Evolutionary conservation across 176 grass and related monocot species (phyloP), one percentile per base, ranked within the genome.

Genomic region (Juncus inflexus): DNA sequence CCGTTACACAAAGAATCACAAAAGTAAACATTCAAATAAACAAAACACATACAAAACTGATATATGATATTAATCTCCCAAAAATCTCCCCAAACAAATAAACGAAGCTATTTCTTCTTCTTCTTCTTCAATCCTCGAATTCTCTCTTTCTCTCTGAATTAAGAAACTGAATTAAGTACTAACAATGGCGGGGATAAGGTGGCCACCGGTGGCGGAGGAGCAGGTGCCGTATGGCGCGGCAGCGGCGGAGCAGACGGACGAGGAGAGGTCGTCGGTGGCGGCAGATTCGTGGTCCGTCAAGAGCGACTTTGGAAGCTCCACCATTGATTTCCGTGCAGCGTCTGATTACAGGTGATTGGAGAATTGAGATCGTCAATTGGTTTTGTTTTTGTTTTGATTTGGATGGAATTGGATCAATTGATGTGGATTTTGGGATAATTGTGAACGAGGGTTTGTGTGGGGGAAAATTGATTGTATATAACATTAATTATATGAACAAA

Each of bases 281-380:
- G 94, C 94, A 11, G 94, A 99, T 57, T 99, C 94, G 7, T 99
- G 94, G 94, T 99, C 94, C 12, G 80, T 99, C 71, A 80, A 86
- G 68, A 99, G 94, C 83, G 94, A 99, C 58, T 99, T 91, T 63
- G 75, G 80, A 42, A 96, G 86, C 76, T 82, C 90, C 50, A 66
- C 53, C 52, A 35, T 65, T 67, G 63, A 58, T 76, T 58, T 76
- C 28, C 74, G 65, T 50, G 64, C 74, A 35, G 80, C 87, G 38
- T 83, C 84, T 55, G 92, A 89, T 72, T 97, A 88, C 62, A 91
- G 82, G 84, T 97, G 15, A 62, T 15, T 28, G 1, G 19, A 28
- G 19, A 28, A 47, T 28, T 61, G 51, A 28, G 63, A 62, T 9
- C 50, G 55, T 14, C 15, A 37, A 51, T 40, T 55, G 7, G 9